Percentiles rank a stretch among this genome's conserved stretches.
Conservation (phyloP, 2,329 filamentous ascomycete genomes). For the Colletotrichum zoysiae region DNA sequence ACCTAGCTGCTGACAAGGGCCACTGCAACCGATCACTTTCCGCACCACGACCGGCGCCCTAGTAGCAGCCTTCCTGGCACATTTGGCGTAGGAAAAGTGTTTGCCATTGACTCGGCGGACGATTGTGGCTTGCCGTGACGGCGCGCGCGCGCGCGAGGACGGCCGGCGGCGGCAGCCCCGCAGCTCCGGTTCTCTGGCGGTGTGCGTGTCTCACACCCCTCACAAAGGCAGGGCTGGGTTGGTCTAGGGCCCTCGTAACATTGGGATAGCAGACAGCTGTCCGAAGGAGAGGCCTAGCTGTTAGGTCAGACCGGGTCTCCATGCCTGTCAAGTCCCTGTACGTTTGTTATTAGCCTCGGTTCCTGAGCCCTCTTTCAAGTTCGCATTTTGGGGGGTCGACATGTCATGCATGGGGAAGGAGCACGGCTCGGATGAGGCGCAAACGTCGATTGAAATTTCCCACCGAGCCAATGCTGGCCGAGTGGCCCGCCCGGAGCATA, state of each 20-base stretch:
- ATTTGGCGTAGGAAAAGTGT: slow-evolving; percentile 6
- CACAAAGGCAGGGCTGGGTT: background rate
- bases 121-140: slow-evolving; percentile 13
- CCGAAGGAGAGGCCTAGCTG: background rate
- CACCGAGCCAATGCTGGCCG: background rate
- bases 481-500: background rate
- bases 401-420: background rate
- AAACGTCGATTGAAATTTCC: background rate
- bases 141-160: slow-evolving; percentile 2
- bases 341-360: background rate
- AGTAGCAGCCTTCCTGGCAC: background rate
- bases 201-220: background rate
- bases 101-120: background rate
- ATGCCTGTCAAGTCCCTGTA: background rate
- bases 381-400: background rate
- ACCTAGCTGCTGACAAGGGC: background rate
- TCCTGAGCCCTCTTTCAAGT: background rate
- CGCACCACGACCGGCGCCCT: background rate
- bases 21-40: background rate
- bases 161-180: slow-evolving; percentile 3
- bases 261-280: background rate
- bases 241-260: background rate
- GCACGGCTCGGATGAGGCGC: background rate
- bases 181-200: slow-evolving; percentile 13
- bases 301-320: background rate